Evolutionary conservation across 305 asterid genomes (phyloP).

Genomic region (Andrographis paniculata): DNA sequence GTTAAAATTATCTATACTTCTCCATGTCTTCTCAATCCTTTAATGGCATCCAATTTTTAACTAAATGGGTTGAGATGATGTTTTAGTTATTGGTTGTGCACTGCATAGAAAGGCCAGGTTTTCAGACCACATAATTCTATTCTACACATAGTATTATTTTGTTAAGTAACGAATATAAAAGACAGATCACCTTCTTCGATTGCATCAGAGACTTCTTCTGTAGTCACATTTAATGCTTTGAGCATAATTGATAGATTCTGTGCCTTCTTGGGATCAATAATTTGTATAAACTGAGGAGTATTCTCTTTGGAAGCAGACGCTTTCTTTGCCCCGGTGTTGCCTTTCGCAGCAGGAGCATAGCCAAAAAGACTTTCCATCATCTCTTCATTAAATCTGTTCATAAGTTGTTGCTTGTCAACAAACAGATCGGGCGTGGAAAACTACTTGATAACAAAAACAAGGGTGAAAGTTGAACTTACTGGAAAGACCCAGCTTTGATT

Average conservation of each 20-base stretch:
- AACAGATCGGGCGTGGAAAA: slow-evolving; percentile 6
- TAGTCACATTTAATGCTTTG: slow-evolving; percentile 62
- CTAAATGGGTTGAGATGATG: too few relatives aligned
- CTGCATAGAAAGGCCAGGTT: neutral
- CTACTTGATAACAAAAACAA: slow-evolving; percentile 5
- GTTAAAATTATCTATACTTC: neutral
- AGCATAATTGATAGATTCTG: slow-evolving; percentile 73
- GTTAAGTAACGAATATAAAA: slow-evolving; percentile 11
- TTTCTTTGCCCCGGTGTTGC: slow-evolving; percentile 31
- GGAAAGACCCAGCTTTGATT: slow-evolving; percentile 80
- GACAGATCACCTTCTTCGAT: slow-evolving; percentile 54
- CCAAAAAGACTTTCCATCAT: slow-evolving; percentile 70
- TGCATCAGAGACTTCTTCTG: slow-evolving; percentile 64
- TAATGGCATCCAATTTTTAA: neutral
- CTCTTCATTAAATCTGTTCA: slow-evolving; percentile 65
- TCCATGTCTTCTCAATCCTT: neutral
- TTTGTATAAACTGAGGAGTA: slow-evolving; percentile 39
- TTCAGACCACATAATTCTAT: neutral
- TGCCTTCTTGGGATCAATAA: slow-evolving; percentile 62
- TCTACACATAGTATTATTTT: neutral
- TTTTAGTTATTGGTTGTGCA: neutral
- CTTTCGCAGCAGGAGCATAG: slow-evolving; percentile 38
- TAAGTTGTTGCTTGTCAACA: slow-evolving; percentile 10
- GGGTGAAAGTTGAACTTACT: slow-evolving; percentile 40
- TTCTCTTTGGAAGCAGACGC: slow-evolving; percentile 32